Percentiles rank a stretch among this genome's conserved stretches.
Conservation (phyloP, 768 basidiomycete species). For the Boletus pseudo-olivaceus region DNA sequence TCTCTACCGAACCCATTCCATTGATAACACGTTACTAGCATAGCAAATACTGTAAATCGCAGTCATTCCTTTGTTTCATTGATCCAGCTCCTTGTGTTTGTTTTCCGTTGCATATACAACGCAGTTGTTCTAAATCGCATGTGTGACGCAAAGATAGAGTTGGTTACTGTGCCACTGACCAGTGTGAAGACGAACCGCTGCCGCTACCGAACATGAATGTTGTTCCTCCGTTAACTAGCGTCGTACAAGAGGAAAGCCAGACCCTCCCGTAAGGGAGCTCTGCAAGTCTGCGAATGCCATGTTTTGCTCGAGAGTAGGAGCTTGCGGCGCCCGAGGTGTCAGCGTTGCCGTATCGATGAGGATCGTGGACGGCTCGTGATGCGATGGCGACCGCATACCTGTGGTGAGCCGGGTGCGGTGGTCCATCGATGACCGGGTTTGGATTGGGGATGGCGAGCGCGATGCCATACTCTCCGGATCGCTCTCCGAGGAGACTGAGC, state of each 20-base stretch:
- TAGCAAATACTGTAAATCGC: slow-evolving; percentile 26
- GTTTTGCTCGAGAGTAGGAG: slow-evolving; percentile 77
- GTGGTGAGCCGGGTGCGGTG: slow-evolving; percentile 25
- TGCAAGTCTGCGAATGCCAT: slow-evolving; percentile 77
- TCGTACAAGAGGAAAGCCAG: slow-evolving; percentile 25
- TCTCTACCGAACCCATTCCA: slow-evolving; percentile 15
- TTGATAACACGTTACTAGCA: slow-evolving; percentile 22
- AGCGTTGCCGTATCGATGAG: slow-evolving; percentile 37
- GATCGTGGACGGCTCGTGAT: slow-evolving; percentile 35
- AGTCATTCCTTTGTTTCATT: slow-evolving; percentile 28
- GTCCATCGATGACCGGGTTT: slow-evolving; percentile 20
- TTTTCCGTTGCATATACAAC: slow-evolving; percentile 24
- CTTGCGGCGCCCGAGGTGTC: slow-evolving; percentile 43
- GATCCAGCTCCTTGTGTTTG: slow-evolving; percentile 10
- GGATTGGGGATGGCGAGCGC: slow-evolving; percentile 48
- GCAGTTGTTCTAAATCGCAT: slow-evolving; percentile 10
- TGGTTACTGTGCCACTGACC: slow-evolving; percentile 1
- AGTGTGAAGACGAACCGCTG: not conserved
- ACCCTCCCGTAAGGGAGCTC: slow-evolving; percentile 37
- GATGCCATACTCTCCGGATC: slow-evolving; percentile 53
- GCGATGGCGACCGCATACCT: slow-evolving; percentile 21
- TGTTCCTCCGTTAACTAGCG: slow-evolving; percentile 2
- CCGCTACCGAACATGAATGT: not conserved
- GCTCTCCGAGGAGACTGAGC: slow-evolving; percentile 45
- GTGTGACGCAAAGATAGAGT: slow-evolving; percentile 14